Conservation (phyloP, 2,329 filamentous ascomycete genomes). For the Gnomoniopsis sp. region DNA sequence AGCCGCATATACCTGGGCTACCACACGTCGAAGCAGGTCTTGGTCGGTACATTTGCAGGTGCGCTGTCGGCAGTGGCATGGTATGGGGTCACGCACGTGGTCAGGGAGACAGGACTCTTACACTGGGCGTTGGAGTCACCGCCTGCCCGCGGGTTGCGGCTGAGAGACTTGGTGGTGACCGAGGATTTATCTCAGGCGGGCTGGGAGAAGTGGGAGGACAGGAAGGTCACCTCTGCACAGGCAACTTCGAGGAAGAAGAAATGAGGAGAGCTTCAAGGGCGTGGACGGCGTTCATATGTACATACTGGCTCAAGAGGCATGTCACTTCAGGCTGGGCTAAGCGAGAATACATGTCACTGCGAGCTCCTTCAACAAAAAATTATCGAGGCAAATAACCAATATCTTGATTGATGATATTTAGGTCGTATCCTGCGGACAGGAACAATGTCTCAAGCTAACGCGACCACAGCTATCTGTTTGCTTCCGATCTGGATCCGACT, state of each 20-base stretch:
- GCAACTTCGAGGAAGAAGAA: conserved; percentile 28
- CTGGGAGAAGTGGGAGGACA: conserved; percentile 85
- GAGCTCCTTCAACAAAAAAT: not conserved
- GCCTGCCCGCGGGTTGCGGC: conserved; percentile 61
- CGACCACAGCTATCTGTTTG: conserved; percentile 6
- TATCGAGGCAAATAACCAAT: not conserved
- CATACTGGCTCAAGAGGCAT: not conserved
- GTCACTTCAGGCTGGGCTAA: not conserved
- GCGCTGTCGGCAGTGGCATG: conserved; percentile 68
- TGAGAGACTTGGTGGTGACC: conserved; percentile 80
- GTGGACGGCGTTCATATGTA: not conserved
- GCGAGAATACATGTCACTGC: not conserved
- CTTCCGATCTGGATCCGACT: not conserved
- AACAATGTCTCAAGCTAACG: not conserved
- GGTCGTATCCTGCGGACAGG: not conserved
- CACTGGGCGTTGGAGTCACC: conserved; percentile 68
- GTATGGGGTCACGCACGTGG: conserved; percentile 69
- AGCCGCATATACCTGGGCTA: conserved; percentile 91
- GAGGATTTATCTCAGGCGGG: conserved; percentile 89
- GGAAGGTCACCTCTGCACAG: conserved; percentile 32
- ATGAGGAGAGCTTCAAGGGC: conserved; percentile 28
- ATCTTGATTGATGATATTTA: not conserved
- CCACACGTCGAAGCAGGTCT: conserved; percentile 82
- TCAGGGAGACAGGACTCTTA: conserved; percentile 67
- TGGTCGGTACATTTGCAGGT: conserved; percentile 74